Base-by-base conservation (phyloP, 805 yeast genomes). In the Jamesozyma rosinii region DNA sequence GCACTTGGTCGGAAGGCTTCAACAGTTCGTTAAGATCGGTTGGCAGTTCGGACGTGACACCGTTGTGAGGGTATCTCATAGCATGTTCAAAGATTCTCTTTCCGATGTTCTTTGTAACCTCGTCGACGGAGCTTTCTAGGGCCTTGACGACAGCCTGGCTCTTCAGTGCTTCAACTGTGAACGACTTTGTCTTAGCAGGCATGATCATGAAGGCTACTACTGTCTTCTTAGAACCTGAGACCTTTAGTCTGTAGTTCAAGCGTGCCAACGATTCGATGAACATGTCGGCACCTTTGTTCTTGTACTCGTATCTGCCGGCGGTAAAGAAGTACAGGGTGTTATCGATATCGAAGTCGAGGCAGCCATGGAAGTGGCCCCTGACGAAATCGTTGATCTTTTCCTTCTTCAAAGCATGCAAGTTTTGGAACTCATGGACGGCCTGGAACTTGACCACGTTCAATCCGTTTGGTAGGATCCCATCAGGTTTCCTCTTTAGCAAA, bases 391-490 rank as follows among this genome's bases (percentile, higher is more conserved):
- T 82, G 61, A 90, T 89, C 63, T 86, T 87, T 43, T 80, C 95
- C 71, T 90, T 90, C 66, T 83, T 81, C 51, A 81, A 66, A 21
- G 96, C 96, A 68, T 90, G 98, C 65, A 90, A 71, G 65, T 92
- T 90, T 68, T 90, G 98, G 70, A 90, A 90, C 68, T 90, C 98
- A 66, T 90, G 98, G 53, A 90, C 95, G 1, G 97, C 97, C 58
- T 85, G 90, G 67, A 90, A 90, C 68, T 90, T 90, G 49, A 89
- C 87, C 42, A 90, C 97, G 61, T 90, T 90, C 49, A 90, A 73
- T 20, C 98, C 98, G 61, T 90, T 90, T 43, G 98, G 98, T 59
- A 92, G 75, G 19, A 90, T 97, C 3, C 98, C 98, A 60, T 90
- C 98, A 1, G 98, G 98, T 64, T 90, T 89, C 50, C 98, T 76